Evolutionary conservation across 2,329 filamentous ascomycete genomes (phyloP).

Genomic region (Exophiala dermatitidis): DNA sequence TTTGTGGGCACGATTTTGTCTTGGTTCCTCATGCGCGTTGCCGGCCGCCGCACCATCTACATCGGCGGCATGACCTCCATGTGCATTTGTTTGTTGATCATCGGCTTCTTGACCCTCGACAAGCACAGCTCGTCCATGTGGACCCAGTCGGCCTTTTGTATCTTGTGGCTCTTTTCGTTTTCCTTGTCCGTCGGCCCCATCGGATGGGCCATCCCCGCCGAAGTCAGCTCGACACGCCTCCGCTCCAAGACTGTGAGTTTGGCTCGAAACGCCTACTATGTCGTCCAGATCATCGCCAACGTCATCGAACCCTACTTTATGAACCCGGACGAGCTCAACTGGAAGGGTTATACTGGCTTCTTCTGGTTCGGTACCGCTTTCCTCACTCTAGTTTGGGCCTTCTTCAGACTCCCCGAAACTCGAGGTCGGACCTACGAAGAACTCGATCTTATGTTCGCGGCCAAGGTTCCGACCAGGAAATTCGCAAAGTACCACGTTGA

Average conservation of each 20-base stretch:
- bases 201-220: conserved; percentile 47
- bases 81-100: background rate
- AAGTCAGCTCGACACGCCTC: conserved; percentile 48
- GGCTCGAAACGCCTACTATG: conserved; percentile 46
- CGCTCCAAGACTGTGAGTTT: conserved; percentile 51
- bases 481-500: conserved; percentile 1
- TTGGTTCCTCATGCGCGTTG: background rate
- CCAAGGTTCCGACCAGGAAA: conserved; percentile 8
- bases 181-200: conserved; percentile 49
- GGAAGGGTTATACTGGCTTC: conserved; percentile 32
- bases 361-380: conserved; percentile 33
- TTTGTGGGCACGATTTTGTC: conserved; percentile 13
- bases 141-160: background rate
- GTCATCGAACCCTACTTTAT: conserved; percentile 26
- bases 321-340: conserved; percentile 36
- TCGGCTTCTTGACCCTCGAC: background rate
- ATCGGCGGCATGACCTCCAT: background rate
- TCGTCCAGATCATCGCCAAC: conserved; percentile 40
- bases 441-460: conserved; percentile 12
- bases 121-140: background rate
- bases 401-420: conserved; percentile 32
- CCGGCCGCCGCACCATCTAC: background rate
- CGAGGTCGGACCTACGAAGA: conserved; percentile 14
- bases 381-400: conserved; percentile 32
- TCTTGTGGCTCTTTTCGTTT: conserved; percentile 33